Percentiles rank a stretch among this genome's conserved stretches.
Evolutionary conservation across 2,329 filamentous ascomycete genomes (phyloP).

Genomic region (Alternaria ventricosa): DNA sequence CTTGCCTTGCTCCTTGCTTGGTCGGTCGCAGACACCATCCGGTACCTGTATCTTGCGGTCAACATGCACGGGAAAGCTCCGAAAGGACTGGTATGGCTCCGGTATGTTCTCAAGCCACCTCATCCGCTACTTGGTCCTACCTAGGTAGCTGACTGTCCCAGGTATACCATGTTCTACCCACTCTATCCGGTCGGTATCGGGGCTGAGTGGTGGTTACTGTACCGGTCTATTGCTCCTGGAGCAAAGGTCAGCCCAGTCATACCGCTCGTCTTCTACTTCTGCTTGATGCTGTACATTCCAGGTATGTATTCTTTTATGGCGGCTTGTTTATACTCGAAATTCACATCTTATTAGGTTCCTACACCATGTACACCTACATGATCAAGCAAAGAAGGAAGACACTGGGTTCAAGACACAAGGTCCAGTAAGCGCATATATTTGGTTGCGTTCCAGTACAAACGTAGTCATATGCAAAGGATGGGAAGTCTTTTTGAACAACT

Average conservation of each 20-base stretch:
- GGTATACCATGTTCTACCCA: conserved; percentile 32
- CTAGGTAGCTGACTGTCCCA: not conserved
- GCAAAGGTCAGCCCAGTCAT: conserved; percentile 16
- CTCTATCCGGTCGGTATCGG: conserved; percentile 38
- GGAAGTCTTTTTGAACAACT: not conserved
- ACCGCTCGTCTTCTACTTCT: conserved; percentile 27
- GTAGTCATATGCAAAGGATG: not conserved
- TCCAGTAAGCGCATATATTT: not conserved
- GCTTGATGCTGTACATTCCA: conserved; percentile 29
- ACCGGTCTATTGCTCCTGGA: conserved; percentile 17
- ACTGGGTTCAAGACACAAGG: conserved; percentile 8
- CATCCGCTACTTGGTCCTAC: not conserved
- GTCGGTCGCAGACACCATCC: conserved; percentile 28
- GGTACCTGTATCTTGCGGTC: conserved; percentile 29
- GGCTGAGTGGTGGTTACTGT: conserved; percentile 37
- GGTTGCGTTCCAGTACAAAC: not conserved
- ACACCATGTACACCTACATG: conserved; percentile 39
- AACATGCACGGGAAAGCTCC: conserved; percentile 29
- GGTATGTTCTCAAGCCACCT: conserved; percentile 11
- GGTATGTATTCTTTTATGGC: conserved; percentile 18
- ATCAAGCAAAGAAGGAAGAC: conserved; percentile 33
- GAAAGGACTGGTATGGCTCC: conserved; percentile 21
- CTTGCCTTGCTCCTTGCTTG: conserved; percentile 28
- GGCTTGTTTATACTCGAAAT: not conserved
- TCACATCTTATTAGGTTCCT: conserved; percentile 23